Evolutionary conservation across 805 yeast genomes (phyloP), one percentile per base, ranked within the genome.

Genomic region (Teunomyces cretensis): DNA sequence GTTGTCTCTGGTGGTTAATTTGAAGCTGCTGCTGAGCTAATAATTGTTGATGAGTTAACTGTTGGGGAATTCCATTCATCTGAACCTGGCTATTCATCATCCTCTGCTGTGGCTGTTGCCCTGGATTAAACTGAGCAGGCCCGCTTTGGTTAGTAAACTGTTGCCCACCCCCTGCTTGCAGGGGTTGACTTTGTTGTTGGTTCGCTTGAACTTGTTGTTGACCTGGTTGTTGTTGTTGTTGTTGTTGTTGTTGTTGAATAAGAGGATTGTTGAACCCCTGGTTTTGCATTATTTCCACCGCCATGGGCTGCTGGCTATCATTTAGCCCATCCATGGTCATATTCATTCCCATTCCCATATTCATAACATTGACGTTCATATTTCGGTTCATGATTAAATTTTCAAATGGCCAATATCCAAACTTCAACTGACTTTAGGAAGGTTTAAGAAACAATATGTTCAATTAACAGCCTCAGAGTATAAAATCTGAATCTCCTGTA

Each of bases 21-120:
- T 36, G 45, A 8, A 33, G 40, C 36, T 33, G 51, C 32, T 48
- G 57, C 26, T 48, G 58, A 30, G 31, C 44, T 39, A 42, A 43
- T 27, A 42, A n/a, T 28, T 42, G 46, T 27, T 45, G 46, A 33
- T 45, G 46, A 15, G 36, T 36, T 32, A 45, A 16, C 19, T 35
- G 38, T 13, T 35, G 38, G 4, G 46, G 47, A n/a, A 33, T 33
- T 9, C 45, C 43, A 35, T 42, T 42, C 43, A 45, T 45, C 9
- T 36, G 49, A 9, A 33, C 39, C 19, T 41, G 39, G 17, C 43
- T 40, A 22, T 45, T 45, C 35, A 43, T 44, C 17, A 38, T 11
- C 15, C 47, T 33, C 7, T 44, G 47, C 14, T 35, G 43, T 22
- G 16, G 43, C 30, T 42, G 46, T 36, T 42, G 39, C 27, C 14